Evolutionary conservation across 2,329 filamentous ascomycete genomes (phyloP).

Genomic region (Stromatinia cepivora): DNA sequence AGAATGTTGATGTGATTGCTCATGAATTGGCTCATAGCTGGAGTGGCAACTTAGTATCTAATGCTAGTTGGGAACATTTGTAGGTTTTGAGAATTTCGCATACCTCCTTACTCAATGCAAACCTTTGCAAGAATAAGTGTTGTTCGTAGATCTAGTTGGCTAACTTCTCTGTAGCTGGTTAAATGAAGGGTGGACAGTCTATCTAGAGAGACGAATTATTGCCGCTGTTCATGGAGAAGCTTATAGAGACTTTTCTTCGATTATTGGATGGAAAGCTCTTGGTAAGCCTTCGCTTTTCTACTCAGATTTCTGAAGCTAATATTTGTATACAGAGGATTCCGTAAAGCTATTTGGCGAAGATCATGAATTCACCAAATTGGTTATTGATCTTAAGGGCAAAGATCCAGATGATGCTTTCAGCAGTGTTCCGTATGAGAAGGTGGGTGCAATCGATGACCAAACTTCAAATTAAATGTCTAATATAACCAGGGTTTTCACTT

Average conservation of each 20-base stretch:
- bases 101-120: not conserved
- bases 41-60: slow-evolving; percentile 84
- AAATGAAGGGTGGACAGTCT: slow-evolving; percentile 88
- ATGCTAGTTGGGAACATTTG: slow-evolving; percentile 80
- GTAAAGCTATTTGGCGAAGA: slow-evolving; percentile 76
- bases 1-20: slow-evolving; percentile 95
- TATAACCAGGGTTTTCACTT: slow-evolving; percentile 73
- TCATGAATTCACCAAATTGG: slow-evolving; percentile 90
- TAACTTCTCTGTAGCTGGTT: slow-evolving; percentile 53
- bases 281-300: slow-evolving; percentile 34
- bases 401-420: slow-evolving; percentile 97
- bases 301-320: not conserved
- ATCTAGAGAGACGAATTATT: slow-evolving; percentile 84
- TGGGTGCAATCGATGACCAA: not conserved
- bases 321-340: slow-evolving; percentile 59
- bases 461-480: not conserved
- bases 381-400: slow-evolving; percentile 82
- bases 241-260: slow-evolving; percentile 89
- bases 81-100: slow-evolving; percentile 43
- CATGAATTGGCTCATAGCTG: slow-evolving; percentile 78
- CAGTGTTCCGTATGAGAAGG: slow-evolving; percentile 87
- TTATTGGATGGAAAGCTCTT: slow-evolving; percentile 86
- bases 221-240: slow-evolving; percentile 77
- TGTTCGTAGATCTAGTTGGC: not conserved
- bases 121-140: not conserved